A percentile compares a stretch with the other conserved stretches of the same genome.
phyloP scores from a whole-genome alignment of 352 stramenopile genomes.

The Phytophthora pini region DNA sequence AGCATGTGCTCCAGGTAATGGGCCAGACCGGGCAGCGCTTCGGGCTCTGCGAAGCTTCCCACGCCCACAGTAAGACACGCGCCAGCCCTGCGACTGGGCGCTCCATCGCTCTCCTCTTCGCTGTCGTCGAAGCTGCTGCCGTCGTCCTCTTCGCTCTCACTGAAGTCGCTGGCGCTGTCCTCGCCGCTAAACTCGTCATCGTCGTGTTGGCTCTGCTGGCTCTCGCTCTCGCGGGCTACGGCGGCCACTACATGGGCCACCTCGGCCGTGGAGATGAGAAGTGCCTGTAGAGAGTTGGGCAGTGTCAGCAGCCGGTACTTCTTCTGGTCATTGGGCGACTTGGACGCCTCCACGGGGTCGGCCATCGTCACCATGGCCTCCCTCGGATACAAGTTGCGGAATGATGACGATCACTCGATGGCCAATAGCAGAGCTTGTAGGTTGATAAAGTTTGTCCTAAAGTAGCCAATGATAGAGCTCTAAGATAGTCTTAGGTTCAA shows the following conservation, averaged over 20 bases:
- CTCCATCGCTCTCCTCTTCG: constrained; percentile 36
- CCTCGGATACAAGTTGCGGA: neutral
- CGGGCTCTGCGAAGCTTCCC: constrained; percentile 77
- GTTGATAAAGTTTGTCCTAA: too few species aligned
- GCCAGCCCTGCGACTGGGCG: constrained; percentile 48
- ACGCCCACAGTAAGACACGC: constrained; percentile 76
- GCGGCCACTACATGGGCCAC: constrained; percentile 44
- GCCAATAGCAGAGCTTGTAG: neutral
- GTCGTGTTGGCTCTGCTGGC: constrained; percentile 11
- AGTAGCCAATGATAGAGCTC: too few species aligned
- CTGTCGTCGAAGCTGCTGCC: constrained; percentile 46
- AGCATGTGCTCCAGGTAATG: constrained; percentile 97
- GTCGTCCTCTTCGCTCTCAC: constrained; percentile 38
- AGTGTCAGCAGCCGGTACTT: constrained; percentile 86
- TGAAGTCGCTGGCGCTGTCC: constrained; percentile 41
- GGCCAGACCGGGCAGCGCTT: constrained; percentile 76
- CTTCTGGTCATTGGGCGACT: constrained; percentile 85
- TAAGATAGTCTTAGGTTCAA: too few species aligned
- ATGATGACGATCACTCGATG: constrained; percentile 4
- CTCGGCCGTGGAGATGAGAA: constrained; percentile 75
- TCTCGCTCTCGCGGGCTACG: constrained; percentile 39
- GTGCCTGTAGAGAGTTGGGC: constrained; percentile 71
- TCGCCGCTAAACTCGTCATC: constrained; percentile 27
- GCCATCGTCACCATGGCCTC: constrained; percentile 7
- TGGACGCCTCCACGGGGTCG: constrained; percentile 65